A percentile compares a stretch with the other conserved stretches of the same genome.
Conservation (phyloP, 1,139 yeast genomes). For the Saccharomyces hybrid region DNA sequence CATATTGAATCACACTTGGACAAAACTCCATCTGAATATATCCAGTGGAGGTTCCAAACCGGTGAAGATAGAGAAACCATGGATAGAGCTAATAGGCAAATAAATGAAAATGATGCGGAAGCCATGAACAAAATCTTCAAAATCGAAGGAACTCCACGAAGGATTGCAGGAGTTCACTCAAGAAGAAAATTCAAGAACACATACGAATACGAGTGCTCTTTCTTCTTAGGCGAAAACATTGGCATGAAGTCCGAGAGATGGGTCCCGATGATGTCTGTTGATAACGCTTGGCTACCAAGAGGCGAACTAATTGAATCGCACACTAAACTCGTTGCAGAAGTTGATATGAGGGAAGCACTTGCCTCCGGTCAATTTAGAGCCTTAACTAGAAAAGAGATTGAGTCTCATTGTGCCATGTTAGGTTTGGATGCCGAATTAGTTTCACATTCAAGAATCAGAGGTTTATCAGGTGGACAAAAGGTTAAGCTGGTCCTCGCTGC, state of each 20-base stretch:
- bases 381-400: slow-evolving; percentile 97
- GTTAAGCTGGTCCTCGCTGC: slow-evolving; percentile 98
- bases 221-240: slow-evolving; percentile 91
- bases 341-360: slow-evolving; percentile 99
- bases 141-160: slow-evolving; percentile 96
- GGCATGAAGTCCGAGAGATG: slow-evolving; percentile 99
- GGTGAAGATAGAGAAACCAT: slow-evolving; percentile 99
- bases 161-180: slow-evolving; percentile 87
- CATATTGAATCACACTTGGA: slow-evolving; percentile 97
- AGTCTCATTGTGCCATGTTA: slow-evolving; percentile 93
- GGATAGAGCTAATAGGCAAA: slow-evolving; percentile 99
- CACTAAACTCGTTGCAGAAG: slow-evolving; percentile 98
- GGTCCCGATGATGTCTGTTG: slow-evolving; percentile 98
- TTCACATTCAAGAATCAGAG: slow-evolving; percentile 98
- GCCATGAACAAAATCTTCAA: slow-evolving; percentile 98
- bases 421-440: slow-evolving; percentile 98
- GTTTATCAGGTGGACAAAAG: slow-evolving; percentile 99
- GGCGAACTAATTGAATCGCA: slow-evolving; percentile 97
- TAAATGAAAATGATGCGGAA: slow-evolving; percentile 90
- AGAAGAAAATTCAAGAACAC: slow-evolving; percentile 99
- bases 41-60: slow-evolving; percentile 99
- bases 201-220: slow-evolving; percentile 97
- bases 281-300: slow-evolving; percentile 99
- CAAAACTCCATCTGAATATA: slow-evolving; percentile 98
- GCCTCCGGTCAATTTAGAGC: slow-evolving; percentile 99